Evolutionary conservation across 192 early-diverging fungal species (phyloP).

Genomic region (Jimgerdemannia lactiflua): DNA sequence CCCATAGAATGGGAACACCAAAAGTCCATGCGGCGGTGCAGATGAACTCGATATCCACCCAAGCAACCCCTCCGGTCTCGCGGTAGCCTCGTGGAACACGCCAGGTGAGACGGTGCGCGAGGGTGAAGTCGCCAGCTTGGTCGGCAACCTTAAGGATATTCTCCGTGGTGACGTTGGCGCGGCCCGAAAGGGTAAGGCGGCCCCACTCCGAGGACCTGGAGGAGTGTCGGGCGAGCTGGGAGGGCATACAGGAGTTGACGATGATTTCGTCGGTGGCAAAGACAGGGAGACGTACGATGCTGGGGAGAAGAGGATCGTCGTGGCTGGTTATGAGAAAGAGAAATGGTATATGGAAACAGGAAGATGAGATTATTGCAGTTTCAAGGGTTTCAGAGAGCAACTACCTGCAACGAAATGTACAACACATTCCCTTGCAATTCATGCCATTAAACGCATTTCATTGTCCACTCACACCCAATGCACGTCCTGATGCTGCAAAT

Average conservation of each 20-base stretch:
- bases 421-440: no score
- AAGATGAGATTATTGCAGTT: background rate
- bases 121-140: slow-evolving; percentile 32
- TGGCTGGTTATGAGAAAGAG: slow-evolving; percentile 8
- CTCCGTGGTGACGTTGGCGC: slow-evolving; percentile 15
- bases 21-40: slow-evolving; percentile 32
- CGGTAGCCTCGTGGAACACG: slow-evolving; percentile 30
- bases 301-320: slow-evolving; percentile 22
- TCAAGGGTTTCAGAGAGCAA: background rate
- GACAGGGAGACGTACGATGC: slow-evolving; percentile 18
- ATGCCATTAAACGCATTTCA: no score
- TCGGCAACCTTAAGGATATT: slow-evolving; percentile 27
- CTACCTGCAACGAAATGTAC: background rate
- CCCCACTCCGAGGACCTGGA: slow-evolving; percentile 18
- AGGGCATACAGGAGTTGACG: slow-evolving; percentile 19
- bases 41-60: slow-evolving; percentile 39
- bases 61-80: slow-evolving; percentile 28
- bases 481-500: slow-evolving; percentile 26
- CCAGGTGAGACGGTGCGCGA: slow-evolving; percentile 35
- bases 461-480: slow-evolving; percentile 28
- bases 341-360: background rate
- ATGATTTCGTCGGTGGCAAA: slow-evolving; percentile 25
- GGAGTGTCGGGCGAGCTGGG: background rate
- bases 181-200: slow-evolving; percentile 12
- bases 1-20: slow-evolving; percentile 18